Percentiles rank a stretch among this genome's conserved stretches.
These are phyloP conservation scores for Hanseniaspora clermontiae DNA, from an alignment of 805 yeast genomes.

Conservation along the genomic window DNA sequence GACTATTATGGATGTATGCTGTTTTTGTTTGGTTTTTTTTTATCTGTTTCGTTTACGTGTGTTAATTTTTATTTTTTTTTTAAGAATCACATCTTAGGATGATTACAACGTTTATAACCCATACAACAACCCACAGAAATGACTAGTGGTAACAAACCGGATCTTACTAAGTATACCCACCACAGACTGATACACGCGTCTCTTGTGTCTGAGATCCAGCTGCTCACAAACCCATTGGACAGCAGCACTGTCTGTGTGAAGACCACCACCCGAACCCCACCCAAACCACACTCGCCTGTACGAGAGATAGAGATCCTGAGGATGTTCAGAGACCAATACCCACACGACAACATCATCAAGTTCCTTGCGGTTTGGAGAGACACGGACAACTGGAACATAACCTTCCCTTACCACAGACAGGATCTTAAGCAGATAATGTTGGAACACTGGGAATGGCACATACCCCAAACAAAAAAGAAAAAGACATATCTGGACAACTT, in stretches of 20 bases:
- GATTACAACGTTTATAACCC: too few relatives aligned
- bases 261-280: background rate
- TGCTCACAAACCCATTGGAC: background rate
- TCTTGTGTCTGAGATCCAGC: background rate
- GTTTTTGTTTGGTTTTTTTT: too few relatives aligned
- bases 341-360: conserved; percentile 2
- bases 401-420: conserved; percentile 14
- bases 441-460: conserved; percentile 10
- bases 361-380: conserved; percentile 19
- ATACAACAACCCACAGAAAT: too few relatives aligned
- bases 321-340: background rate
- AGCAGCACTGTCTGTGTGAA: background rate
- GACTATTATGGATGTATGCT: too few relatives aligned
- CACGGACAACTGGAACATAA: conserved; percentile 14
- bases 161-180: too few relatives aligned
- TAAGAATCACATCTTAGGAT: too few relatives aligned
- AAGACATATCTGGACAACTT: background rate
- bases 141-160: too few relatives aligned
- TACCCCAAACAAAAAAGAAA: background rate
- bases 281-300: conserved; percentile 3
- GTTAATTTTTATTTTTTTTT: too few relatives aligned
- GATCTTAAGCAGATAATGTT: conserved; percentile 14
- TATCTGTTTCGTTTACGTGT: too few relatives aligned
- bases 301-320: conserved; percentile 4
- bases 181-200: background rate